Percentiles rank a stretch among this genome's conserved stretches.
Conservation (phyloP, 2,329 filamentous ascomycete species). For the Aspergillus fijiensis region DNA sequence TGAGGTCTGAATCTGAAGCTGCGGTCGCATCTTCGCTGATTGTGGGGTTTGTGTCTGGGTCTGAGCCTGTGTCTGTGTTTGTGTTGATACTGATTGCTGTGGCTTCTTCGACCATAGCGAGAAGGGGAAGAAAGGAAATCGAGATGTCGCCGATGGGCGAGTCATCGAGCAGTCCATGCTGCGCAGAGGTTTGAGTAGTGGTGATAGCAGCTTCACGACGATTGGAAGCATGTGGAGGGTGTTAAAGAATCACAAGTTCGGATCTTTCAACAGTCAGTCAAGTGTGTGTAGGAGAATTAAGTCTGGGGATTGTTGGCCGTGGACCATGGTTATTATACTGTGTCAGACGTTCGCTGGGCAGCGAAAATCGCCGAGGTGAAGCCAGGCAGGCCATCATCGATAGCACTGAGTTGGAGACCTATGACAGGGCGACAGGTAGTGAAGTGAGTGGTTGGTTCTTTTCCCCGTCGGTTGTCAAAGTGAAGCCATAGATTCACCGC, state of each 20-base stretch:
- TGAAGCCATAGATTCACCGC: slow-evolving; percentile 9
- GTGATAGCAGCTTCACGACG: slow-evolving; percentile 9
- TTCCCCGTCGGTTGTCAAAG: slow-evolving; percentile 3
- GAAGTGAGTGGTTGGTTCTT: slow-evolving; percentile 2
- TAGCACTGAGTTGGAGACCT: slow-evolving; percentile 2
- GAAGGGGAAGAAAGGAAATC: slow-evolving; percentile 18
- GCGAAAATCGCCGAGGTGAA: slow-evolving; percentile 2
- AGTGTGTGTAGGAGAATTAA: not conserved
- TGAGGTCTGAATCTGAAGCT: not conserved
- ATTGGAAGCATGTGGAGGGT: slow-evolving; percentile 11
- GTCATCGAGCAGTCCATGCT: slow-evolving; percentile 18
- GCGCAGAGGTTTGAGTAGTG: slow-evolving; percentile 11
- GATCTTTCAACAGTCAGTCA: slow-evolving; percentile 1
- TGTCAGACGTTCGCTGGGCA: not conserved
- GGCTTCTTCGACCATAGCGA: slow-evolving; percentile 15
- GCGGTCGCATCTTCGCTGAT: not conserved
- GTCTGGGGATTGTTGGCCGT: not conserved
- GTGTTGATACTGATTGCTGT: slow-evolving; percentile 5
- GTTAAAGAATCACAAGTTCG: not conserved
- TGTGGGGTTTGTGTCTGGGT: not conserved
- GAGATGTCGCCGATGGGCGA: slow-evolving; percentile 11
- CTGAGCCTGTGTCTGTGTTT: slow-evolving; percentile 4
- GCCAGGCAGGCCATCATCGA: not conserved
- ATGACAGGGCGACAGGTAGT: slow-evolving; percentile 12
- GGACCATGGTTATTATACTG: slow-evolving; percentile 1